phyloP scores from a whole-genome alignment of 2,329 filamentous ascomycete species.

The Incumbomyces lentus region DNA sequence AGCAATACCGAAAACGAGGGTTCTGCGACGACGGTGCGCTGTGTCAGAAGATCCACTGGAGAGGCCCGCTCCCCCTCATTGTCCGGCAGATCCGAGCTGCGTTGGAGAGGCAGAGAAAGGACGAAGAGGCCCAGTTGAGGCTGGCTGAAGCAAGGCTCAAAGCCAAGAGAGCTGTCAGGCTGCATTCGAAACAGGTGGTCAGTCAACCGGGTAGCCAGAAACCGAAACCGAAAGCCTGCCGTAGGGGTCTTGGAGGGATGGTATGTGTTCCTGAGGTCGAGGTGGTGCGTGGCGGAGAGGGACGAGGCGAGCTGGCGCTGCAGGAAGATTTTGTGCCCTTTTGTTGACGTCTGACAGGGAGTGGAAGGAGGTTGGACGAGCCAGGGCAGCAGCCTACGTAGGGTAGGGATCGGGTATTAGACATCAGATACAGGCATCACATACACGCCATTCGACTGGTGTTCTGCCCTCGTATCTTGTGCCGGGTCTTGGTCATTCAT shows the following conservation, averaged over 20 bases:
- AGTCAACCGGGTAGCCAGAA: not conserved
- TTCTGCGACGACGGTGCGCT: not conserved
- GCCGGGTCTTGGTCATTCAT: no score
- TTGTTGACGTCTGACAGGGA: not conserved
- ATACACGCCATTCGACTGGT: no score
- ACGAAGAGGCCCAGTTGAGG: not conserved
- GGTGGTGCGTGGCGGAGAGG: not conserved
- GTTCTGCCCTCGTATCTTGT: no score
- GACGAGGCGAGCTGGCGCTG: constrained; percentile 1
- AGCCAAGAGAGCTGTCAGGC: not conserved
- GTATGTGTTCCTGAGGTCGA: not conserved
- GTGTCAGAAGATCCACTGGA: constrained; percentile 5
- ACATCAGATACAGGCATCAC: no score
- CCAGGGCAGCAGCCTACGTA: no score
- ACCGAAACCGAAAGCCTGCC: not conserved
- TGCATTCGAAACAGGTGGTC: not conserved
- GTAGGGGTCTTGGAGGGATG: not conserved
- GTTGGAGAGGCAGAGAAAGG: not conserved
- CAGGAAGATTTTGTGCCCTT: constrained; percentile 7
- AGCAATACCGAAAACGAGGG: not conserved
- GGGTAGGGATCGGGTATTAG: no score
- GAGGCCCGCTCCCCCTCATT: not conserved
- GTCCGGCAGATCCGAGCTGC: not conserved
- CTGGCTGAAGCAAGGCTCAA: not conserved
- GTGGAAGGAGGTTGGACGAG: no score